A percentile compares a stretch with the other conserved stretches of the same genome.
phyloP scores from a whole-genome alignment of 2,329 filamentous ascomycete genomes.

The Claviceps lovelessii region DNA sequence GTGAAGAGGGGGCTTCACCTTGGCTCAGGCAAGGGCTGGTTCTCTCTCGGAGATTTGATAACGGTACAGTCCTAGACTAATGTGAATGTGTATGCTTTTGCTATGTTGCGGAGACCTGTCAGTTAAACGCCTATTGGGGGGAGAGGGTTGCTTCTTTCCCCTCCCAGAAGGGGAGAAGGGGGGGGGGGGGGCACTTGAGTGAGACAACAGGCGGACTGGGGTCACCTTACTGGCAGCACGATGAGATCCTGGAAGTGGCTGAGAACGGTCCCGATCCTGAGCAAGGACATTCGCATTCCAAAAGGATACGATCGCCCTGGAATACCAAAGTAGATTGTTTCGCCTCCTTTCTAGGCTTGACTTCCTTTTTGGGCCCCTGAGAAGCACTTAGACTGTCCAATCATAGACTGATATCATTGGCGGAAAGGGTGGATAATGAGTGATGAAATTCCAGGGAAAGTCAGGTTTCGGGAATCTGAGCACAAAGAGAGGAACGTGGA shows the following conservation, averaged over 20 bases:
- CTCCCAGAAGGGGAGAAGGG: slow-evolving; percentile 11
- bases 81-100: slow-evolving; percentile 18
- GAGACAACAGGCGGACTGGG: slow-evolving; percentile 20
- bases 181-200: slow-evolving; percentile 14
- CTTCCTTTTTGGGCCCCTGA: slow-evolving; percentile 10
- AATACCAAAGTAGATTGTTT: slow-evolving; percentile 8
- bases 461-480: slow-evolving; percentile 9
- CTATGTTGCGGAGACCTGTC: slow-evolving; percentile 17
- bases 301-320: slow-evolving; percentile 14
- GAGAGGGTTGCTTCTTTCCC: slow-evolving; percentile 18
- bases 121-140: slow-evolving; percentile 14
- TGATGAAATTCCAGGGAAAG: slow-evolving; percentile 5
- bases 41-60: slow-evolving; percentile 26
- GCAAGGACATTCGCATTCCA: slow-evolving; percentile 26
- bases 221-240: slow-evolving; percentile 20
- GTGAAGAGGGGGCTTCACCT: slow-evolving; percentile 16
- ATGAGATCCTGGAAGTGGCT: slow-evolving; percentile 19
- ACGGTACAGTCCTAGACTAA: slow-evolving; percentile 16
- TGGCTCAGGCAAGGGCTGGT: slow-evolving; percentile 14
- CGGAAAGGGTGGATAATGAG: slow-evolving; percentile 7
- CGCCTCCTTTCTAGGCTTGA: slow-evolving; percentile 11
- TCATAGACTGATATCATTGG: slow-evolving; percentile 11
- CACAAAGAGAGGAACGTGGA: slow-evolving; percentile 9
- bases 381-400: slow-evolving; percentile 10
- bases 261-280: slow-evolving; percentile 21